Evolutionary conservation across 2,329 filamentous ascomycete species (phyloP), one percentile per base, ranked within the genome.

Genomic region (Sclerotinia subarctica): DNA sequence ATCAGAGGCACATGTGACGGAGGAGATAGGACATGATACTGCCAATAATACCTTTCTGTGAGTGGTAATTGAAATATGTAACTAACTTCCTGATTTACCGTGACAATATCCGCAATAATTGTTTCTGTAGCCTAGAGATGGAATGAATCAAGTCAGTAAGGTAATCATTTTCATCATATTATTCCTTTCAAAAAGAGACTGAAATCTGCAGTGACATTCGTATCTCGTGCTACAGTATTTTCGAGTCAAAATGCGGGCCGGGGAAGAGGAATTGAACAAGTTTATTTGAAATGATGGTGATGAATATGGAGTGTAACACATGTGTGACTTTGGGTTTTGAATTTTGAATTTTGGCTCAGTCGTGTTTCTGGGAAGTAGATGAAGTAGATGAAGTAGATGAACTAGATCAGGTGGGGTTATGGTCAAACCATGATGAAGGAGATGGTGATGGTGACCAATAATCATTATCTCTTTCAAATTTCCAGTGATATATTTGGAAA

Each of bases 91-190:
- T 59, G 72, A 73, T 68, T 70, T 71, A 46, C 68, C 72, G n/a
- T 72, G 59, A 65, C 74, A 77, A 69, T 76, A 78, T 46, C 74
- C 75, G 64, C 76, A 77, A 60, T 72, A 71, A 67, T 56, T 72
- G 38, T 74, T 74, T 6, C 69, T 67, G 68, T 77, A 77, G 19
- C 76, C 75, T 75, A 66, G n/a, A 35, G 24, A 66, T 42, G 11
- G n/a, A 11, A 58, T 52, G 44, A 32, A 24, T 58, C n/a, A n/a
- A 65, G 60, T 68, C 64, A 64, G 66, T 35, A 47, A 65, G 6
- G 24, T 26, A n/a, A 35, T 49, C 15, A 63, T 24, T 49, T 54
- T 49, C n/a, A n/a, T 63, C 21, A 67, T 38, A 54, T 51, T 51
- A 7, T 38, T 46, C 49, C 5, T 17, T 11, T 3, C 2, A 17